These are phyloP conservation scores for Haberlea rhodopensis DNA, from an alignment of 257 asterid species.

Conservation along the genomic window DNA sequence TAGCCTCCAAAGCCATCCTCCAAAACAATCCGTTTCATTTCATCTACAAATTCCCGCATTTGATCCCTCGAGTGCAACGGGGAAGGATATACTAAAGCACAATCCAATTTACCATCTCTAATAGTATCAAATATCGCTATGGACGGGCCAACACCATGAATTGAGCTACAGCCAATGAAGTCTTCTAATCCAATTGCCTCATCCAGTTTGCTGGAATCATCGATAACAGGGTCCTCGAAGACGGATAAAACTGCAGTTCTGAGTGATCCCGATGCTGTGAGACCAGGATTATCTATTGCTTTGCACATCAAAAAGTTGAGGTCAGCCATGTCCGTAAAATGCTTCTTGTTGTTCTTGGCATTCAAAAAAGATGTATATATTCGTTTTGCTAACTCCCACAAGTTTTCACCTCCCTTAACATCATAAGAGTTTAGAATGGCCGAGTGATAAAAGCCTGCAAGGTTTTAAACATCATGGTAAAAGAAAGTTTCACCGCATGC, in stretches of 20 bases:
- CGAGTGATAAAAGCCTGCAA: conserved; percentile 82
- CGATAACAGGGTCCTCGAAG: conserved; percentile 62
- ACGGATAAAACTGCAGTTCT: conserved; percentile 70
- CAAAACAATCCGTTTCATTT: conserved; percentile 52
- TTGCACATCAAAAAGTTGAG: conserved; percentile 84
- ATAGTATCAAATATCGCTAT: conserved; percentile 35
- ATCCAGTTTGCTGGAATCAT: conserved; percentile 32
- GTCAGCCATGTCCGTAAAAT: conserved; percentile 27
- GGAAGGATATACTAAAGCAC: conserved; percentile 75
- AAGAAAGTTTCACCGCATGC: not conserved
- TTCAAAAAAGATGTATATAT: conserved; percentile 45
- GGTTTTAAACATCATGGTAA: not conserved
- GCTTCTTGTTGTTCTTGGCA: conserved; percentile 26
- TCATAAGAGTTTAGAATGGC: conserved; percentile 79
- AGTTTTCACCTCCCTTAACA: not conserved
- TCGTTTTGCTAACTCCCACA: conserved; percentile 72
- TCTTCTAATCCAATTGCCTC: conserved; percentile 60
- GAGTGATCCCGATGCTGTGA: conserved; percentile 70
- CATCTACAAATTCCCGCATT: conserved; percentile 54
- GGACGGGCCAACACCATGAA: conserved; percentile 88
- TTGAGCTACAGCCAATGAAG: conserved; percentile 67
- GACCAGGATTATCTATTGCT: conserved; percentile 84
- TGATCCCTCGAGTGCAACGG: conserved; percentile 90
- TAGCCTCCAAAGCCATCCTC: conserved; percentile 2
- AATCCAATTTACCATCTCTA: conserved; percentile 55